Evolutionary conservation across 2,329 filamentous ascomycete species (phyloP), one percentile per base, ranked within the genome.

Genomic region (Rutstroemia sp.): DNA sequence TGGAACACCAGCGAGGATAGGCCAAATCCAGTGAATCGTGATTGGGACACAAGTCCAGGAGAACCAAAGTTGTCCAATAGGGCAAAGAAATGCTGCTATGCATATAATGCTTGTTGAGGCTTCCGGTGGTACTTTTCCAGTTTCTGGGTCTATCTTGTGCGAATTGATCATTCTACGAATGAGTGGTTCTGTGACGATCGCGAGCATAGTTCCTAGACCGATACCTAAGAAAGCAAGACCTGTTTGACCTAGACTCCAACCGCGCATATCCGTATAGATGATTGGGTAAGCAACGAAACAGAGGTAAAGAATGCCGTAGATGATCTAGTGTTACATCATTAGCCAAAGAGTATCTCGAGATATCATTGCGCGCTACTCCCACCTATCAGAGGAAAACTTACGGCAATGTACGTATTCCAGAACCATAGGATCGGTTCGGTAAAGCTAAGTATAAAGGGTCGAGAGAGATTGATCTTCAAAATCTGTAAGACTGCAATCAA

Each of bases 211-310:
- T 48, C 87, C 86, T 19, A 82, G 72, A n/a, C 81, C 82, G 44
- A 81, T 80, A 10, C 89, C 92, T 5, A 86, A 65, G 70, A 95
- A 96, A 1, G 89, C 81, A 2, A 96, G 80, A 0, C 92, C 91
- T 0, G 85, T 83, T 38, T 87, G 72, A 1, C 88, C 85, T 0
- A 86, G 76, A 2, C 78, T 78, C 92, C 91, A 96, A 58, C 89
- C 89, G 17, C 92, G 86, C 57, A 82, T 72, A 7, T 80, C 69
- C 10, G 78, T 76, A 71, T 94, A 96, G 57, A 95, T 87, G 58
- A 95, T 87, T 0, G 91, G 91, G 69, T 95, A 95, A 12, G 89
- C 89, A 16, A 95, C 86, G 73, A 96, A 96, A 72, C 89, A 95
- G 34, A 96, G 82, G 67, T 94, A 94, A 1, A 96, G 76, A 42